Base-by-base conservation (phyloP, 306 rosid species). In the Quercus ilex region DNA sequence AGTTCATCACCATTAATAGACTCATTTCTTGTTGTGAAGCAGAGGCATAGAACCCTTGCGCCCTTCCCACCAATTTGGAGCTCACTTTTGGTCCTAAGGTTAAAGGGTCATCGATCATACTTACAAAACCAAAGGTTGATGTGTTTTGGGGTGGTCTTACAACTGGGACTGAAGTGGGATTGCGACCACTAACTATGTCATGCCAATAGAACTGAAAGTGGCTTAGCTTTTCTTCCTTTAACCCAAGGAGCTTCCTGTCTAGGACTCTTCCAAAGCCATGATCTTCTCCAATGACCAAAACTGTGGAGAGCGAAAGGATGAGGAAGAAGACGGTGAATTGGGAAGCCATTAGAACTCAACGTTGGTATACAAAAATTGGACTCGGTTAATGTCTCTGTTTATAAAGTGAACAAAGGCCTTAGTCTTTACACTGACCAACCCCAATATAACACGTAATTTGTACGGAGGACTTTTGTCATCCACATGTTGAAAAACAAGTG, bases 141-240 rank as follows among this genome's bases (percentile, higher is more conserved):
- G 76, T 5, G 38, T 85, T 80, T 11, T 2, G 1, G 11, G 74
- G 69, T 31, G 87, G 28, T 7, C 60, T 51, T 23, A 85, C 84
- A 20, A 87, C 65, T 13, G 3, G 2, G 5, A 88, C 35, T 0
- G 91, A 78, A 3, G 84, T 80, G 11, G 91, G 87, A 23, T 76
- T 81, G 2, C 0, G 30, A n/a, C 89, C 91, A 68, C 84, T 73
- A 2, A 83, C 74, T 28, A 88, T 69, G 68, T 93, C 97, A 43
- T 91, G 97, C 90, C 91, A 91, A 38, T 85, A 93, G n/a, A 93
- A 19, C n/a, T 69, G 87, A 17, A 93, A 74, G 49, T 89, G 94
- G 75, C 84, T 90, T 0, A 91, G 87, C 73, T 87, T 91, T 49
- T 91, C 84, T 74, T 82, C 82, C 55, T 56, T 80, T 2, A 88